Percentiles rank a stretch among this genome's conserved stretches.
Conservation (phyloP, 176 grass and related monocot genomes). For the Puya raimondii region DNA sequence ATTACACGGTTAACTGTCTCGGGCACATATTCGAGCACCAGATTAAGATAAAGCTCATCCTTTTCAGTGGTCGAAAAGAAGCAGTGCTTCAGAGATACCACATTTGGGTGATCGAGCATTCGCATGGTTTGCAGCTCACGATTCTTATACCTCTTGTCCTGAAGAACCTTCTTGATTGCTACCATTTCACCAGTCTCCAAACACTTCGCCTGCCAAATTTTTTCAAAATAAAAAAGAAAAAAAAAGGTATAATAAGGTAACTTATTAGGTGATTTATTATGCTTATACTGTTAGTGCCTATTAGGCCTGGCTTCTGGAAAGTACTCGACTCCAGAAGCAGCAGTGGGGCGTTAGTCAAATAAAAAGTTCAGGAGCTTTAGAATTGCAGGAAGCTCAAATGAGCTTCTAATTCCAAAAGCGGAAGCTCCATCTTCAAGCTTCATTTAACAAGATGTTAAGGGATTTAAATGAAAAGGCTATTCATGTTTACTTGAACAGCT, state of each 20-base stretch:
- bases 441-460: too few species aligned
- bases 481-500: too few species aligned
- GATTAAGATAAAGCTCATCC: conserved; percentile 59
- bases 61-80: conserved; percentile 79
- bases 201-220: conserved; percentile 47
- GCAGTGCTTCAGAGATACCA: conserved; percentile 55
- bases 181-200: conserved; percentile 65
- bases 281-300: too few species aligned
- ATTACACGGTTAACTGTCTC: conserved; percentile 67
- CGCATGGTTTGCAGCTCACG: conserved; percentile 70
- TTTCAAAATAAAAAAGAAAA: too few species aligned
- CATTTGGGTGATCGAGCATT: conserved; percentile 66
- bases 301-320: too few species aligned
- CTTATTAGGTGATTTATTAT: too few species aligned
- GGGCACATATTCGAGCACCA: conserved; percentile 70
- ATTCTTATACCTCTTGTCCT: conserved; percentile 77
- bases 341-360: too few species aligned
- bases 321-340: too few species aligned
- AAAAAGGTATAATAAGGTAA: too few species aligned
- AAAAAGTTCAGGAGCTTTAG: too few species aligned
- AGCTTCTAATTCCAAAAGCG: neutral
- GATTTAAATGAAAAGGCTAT: too few species aligned
- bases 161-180: conserved; percentile 81
- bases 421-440: too few species aligned
- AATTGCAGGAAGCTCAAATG: neutral